These are phyloP conservation scores for Phytophthora vignae DNA, from an alignment of 352 stramenopile genomes.

Conservation along the genomic window DNA sequence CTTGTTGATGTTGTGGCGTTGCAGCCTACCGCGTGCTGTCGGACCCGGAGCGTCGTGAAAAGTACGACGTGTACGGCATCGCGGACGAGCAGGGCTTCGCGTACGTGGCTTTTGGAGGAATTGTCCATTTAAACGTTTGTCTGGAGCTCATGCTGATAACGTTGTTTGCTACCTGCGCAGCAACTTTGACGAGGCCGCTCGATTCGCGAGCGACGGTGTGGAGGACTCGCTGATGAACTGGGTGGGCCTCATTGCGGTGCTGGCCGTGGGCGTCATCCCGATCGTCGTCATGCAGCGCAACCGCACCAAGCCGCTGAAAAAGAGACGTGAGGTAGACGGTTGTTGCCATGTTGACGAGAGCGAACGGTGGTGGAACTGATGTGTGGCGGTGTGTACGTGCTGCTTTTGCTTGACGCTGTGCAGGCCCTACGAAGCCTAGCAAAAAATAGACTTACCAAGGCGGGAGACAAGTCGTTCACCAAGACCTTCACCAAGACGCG, in stretches of 20 bases:
- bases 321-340: conserved; percentile 72
- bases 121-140: too few species aligned
- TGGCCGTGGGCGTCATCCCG: conserved; percentile 60
- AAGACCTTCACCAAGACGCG: conserved; percentile 55
- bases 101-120: conserved; percentile 40
- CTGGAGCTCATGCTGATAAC: conserved; percentile 1
- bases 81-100: conserved; percentile 80
- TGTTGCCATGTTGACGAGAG: conserved; percentile 4
- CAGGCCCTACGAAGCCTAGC: conserved; percentile 73
- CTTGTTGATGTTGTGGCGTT: conserved; percentile 1
- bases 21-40: conserved; percentile 80
- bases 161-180: conserved; percentile 26
- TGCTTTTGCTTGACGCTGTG: background rate
- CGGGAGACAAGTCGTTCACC: conserved; percentile 53
- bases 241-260: conserved; percentile 65
- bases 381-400: background rate
- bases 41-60: conserved; percentile 74
- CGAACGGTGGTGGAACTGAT: conserved; percentile 1
- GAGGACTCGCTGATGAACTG: conserved; percentile 81
- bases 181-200: conserved; percentile 82
- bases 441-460: conserved; percentile 78
- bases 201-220: conserved; percentile 69
- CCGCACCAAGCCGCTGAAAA: conserved; percentile 75
- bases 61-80: conserved; percentile 85
- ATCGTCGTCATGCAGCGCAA: conserved; percentile 82